Conservation (phyloP, 768 basidiomycete species). For the Steccherinum ochraceum region DNA sequence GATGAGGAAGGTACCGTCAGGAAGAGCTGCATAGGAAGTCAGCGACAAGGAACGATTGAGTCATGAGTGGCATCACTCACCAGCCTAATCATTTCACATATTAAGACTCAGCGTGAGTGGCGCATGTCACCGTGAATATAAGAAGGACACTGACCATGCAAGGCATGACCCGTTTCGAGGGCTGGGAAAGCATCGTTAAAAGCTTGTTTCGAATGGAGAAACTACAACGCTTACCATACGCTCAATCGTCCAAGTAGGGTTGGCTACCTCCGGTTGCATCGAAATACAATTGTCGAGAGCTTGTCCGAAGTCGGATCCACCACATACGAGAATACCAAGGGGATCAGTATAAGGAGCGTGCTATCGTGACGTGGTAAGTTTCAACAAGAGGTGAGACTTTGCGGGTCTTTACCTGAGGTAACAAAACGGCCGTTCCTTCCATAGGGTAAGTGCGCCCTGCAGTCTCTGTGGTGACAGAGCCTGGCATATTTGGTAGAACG, state of each 20-base stretch:
- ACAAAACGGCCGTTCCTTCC: conserved; percentile 61
- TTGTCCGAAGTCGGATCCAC: conserved; percentile 58
- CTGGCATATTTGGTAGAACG: conserved; percentile 67
- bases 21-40: conserved; percentile 33
- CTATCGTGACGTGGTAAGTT: conserved; percentile 43
- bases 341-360: conserved; percentile 70
- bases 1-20: conserved; percentile 73
- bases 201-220: background rate
- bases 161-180: conserved; percentile 68
- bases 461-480: conserved; percentile 64
- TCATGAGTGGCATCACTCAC: background rate
- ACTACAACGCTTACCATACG: conserved; percentile 55
- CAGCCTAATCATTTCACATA: background rate
- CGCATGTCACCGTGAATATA: conserved; percentile 6
- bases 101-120: background rate
- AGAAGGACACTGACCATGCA: conserved; percentile 43
- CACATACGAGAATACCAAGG: conserved; percentile 64
- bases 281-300: conserved; percentile 67
- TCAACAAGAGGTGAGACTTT: background rate
- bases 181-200: conserved; percentile 32
- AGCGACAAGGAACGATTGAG: background rate
- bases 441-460: conserved; percentile 75
- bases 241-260: conserved; percentile 65
- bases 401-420: conserved; percentile 40
- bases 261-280: conserved; percentile 56